Percentiles rank a stretch among this genome's conserved stretches.
Evolutionary conservation across 2,329 filamentous ascomycete genomes (phyloP).

Genomic region (Nemania sp.): DNA sequence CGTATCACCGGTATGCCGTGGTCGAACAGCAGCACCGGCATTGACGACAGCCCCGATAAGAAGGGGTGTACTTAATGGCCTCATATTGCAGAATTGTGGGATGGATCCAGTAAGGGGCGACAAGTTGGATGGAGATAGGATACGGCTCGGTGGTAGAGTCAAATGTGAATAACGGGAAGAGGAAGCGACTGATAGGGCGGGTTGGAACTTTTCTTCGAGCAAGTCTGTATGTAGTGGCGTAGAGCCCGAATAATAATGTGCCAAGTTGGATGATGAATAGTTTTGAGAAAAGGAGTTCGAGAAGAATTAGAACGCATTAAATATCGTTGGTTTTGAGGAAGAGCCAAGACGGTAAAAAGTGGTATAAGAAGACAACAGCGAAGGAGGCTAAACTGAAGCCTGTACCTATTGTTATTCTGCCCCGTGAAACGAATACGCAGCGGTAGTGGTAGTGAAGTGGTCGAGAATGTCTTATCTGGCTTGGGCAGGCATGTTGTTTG

Average conservation of each 20-base stretch:
- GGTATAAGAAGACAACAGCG: background rate
- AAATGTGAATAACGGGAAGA: background rate
- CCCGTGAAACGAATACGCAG: slow-evolving; percentile 4
- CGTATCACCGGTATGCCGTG: slow-evolving; percentile 21
- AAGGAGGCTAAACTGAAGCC: slow-evolving; percentile 4
- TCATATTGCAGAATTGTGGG: slow-evolving; percentile 25
- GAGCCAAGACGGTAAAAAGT: slow-evolving; percentile 7
- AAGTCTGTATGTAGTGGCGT: slow-evolving; percentile 19
- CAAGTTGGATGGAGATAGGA: background rate
- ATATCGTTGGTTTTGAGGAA: slow-evolving; percentile 9
- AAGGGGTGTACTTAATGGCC: slow-evolving; percentile 24
- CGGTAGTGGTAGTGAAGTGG: background rate
- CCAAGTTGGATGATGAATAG: background rate
- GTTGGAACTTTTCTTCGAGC: slow-evolving; percentile 21
- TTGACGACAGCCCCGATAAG: slow-evolving; percentile 19
- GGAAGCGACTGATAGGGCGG: too few relatives aligned
- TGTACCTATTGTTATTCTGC: slow-evolving; percentile 2
- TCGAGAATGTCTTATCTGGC: slow-evolving; percentile 9
- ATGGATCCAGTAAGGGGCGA: too few relatives aligned
- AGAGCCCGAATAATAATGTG: background rate
- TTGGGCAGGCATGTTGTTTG: background rate
- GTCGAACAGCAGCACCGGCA: slow-evolving; percentile 18
- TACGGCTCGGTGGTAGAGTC: slow-evolving; percentile 3
- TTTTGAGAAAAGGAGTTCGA: background rate
- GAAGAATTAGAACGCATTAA: slow-evolving; percentile 9